These are phyloP conservation scores for Ceratopteris richardii DNA, from an alignment of 75 land plant species.

Conservation along the genomic window DNA sequence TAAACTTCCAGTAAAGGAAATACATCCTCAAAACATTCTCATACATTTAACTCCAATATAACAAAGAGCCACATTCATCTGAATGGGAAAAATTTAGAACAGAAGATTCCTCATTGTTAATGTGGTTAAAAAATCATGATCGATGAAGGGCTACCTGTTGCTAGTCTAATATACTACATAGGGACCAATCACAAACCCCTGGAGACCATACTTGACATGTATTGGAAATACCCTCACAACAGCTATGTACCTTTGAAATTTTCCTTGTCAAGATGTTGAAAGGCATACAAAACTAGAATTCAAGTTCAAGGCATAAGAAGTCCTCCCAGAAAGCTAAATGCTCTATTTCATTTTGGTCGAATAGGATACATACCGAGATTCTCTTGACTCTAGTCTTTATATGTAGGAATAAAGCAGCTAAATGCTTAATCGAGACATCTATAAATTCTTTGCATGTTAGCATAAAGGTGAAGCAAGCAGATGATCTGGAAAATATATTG, in stretches of 20 bases:
- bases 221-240: too few species aligned
- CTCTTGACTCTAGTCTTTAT: constrained; percentile 89
- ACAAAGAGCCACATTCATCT: too few species aligned
- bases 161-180: too few species aligned
- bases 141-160: too few species aligned
- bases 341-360: constrained; percentile 3
- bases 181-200: too few species aligned
- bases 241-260: too few species aligned
- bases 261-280: constrained; percentile 97
- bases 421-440: constrained; percentile 95
- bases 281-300: constrained; percentile 97
- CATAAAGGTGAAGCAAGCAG: constrained; percentile 98
- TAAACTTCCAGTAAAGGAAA: constrained; percentile 42
- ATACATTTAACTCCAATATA: too few species aligned
- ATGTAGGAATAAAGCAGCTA: constrained; percentile 94
- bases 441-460: constrained; percentile 94
- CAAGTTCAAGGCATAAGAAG: too few species aligned
- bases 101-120: too few species aligned
- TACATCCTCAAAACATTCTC: neutral
- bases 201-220: too few species aligned
- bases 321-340: neutral
- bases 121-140: too few species aligned
- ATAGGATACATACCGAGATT: constrained; percentile 89
- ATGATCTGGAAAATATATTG: constrained; percentile 91
- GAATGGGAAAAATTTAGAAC: too few species aligned